Evolutionary conservation across 2,329 filamentous ascomycete species (phyloP).

Genomic region (Aspergillus calidoustus): DNA sequence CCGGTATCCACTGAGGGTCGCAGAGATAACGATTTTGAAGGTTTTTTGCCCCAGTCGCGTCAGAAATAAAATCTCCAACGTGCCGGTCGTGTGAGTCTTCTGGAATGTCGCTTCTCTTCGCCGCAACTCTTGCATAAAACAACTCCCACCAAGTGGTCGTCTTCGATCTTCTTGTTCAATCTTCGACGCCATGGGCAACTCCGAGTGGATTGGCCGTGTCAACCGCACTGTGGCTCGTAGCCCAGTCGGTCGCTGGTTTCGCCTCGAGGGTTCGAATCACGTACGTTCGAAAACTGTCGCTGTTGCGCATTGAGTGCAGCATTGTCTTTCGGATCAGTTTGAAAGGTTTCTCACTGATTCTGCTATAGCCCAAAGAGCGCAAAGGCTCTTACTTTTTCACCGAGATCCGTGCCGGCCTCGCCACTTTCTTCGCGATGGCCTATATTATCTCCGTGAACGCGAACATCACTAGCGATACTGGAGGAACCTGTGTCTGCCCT

Average conservation of each 20-base stretch:
- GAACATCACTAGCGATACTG: slow-evolving; percentile 68
- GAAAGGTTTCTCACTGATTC: slow-evolving; percentile 14
- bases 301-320: background rate
- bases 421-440: slow-evolving; percentile 80
- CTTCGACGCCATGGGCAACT: slow-evolving; percentile 21
- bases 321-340: background rate
- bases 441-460: slow-evolving; percentile 75
- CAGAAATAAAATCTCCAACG: slow-evolving; percentile 15
- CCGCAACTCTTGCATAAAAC: background rate
- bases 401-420: slow-evolving; percentile 80
- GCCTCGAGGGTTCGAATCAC: slow-evolving; percentile 80
- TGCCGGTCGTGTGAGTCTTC: slow-evolving; percentile 7
- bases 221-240: slow-evolving; percentile 62
- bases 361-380: slow-evolving; percentile 65
- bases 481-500: slow-evolving; percentile 77
- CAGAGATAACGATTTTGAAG: slow-evolving; percentile 15
- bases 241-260: slow-evolving; percentile 73
- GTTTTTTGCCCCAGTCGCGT: slow-evolving; percentile 17
- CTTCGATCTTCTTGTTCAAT: background rate
- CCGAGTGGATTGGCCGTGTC: slow-evolving; percentile 30
- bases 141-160: background rate
- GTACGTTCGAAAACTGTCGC: slow-evolving; percentile 56
- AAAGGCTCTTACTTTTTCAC: slow-evolving; percentile 80
- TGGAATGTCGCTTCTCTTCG: background rate
- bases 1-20: slow-evolving; percentile 19